Evolutionary conservation across 805 yeast genomes (phyloP).

Genomic region (Ogataea pini): DNA sequence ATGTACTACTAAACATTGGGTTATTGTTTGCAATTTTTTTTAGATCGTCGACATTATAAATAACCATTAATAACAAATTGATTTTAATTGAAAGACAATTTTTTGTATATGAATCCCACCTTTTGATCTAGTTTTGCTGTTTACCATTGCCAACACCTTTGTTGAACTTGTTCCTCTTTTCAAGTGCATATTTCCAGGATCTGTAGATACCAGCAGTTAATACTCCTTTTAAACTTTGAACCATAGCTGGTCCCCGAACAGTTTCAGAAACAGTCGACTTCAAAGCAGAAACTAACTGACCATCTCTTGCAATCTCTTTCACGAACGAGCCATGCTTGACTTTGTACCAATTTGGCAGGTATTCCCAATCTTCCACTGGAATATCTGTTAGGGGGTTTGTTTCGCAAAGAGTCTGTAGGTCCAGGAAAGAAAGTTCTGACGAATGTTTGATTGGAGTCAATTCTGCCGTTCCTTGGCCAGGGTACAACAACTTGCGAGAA

Average conservation of each 20-base stretch:
- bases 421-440: slow-evolving; percentile 28
- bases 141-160: slow-evolving; percentile 2
- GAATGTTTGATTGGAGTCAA: slow-evolving; percentile 19
- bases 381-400: slow-evolving; percentile 22
- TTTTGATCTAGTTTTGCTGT: slow-evolving; percentile 3
- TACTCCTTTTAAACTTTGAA: slow-evolving; percentile 81
- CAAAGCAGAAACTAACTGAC: slow-evolving; percentile 36
- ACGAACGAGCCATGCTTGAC: slow-evolving; percentile 38
- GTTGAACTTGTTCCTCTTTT: slow-evolving; percentile 51
- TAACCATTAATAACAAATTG: background rate
- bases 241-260: slow-evolving; percentile 66
- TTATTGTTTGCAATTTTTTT: background rate
- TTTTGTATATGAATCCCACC: slow-evolving; percentile 3
- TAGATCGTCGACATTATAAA: background rate
- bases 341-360: slow-evolving; percentile 27
- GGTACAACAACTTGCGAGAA: slow-evolving; percentile 28
- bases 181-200: slow-evolving; percentile 72
- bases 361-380: slow-evolving; percentile 38
- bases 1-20: slow-evolving; percentile 9
- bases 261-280: slow-evolving; percentile 49
- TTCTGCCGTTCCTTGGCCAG: slow-evolving; percentile 5
- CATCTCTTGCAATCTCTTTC: slow-evolving; percentile 44
- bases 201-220: slow-evolving; percentile 82
- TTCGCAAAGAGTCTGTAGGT: slow-evolving; percentile 22
- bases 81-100: slow-evolving; percentile 6